phyloP scores from a whole-genome alignment of 805 yeast genomes.

The Grigorovia humatica region DNA sequence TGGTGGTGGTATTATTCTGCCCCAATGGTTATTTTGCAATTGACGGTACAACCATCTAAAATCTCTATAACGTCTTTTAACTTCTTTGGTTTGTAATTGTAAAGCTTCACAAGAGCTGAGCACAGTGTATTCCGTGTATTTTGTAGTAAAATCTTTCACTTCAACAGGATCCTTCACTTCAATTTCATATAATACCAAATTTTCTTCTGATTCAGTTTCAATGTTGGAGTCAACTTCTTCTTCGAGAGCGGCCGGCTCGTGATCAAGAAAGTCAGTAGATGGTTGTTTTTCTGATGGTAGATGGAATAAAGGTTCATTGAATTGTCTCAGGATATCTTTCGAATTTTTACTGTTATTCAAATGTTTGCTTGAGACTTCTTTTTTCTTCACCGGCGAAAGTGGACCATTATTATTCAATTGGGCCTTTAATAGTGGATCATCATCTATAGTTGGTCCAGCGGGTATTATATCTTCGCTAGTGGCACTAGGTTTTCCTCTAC shows the following conservation, averaged over 20 bases:
- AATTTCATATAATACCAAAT: slow-evolving; percentile 37
- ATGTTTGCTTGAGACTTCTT: slow-evolving; percentile 2
- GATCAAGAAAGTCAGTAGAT: not conserved
- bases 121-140: slow-evolving; percentile 82
- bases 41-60: slow-evolving; percentile 92
- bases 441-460: not conserved
- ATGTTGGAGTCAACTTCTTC: slow-evolving; percentile 1
- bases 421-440: slow-evolving; percentile 27
- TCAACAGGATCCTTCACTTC: slow-evolving; percentile 83
- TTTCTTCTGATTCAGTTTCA: not conserved
- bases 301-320: not conserved
- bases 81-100: slow-evolving; percentile 38
- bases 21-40: slow-evolving; percentile 77
- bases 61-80: slow-evolving; percentile 80
- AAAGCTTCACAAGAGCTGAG: slow-evolving; percentile 41
- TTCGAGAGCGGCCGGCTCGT: not conserved
- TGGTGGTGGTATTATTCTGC: slow-evolving; percentile 88
- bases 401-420: slow-evolving; percentile 24
- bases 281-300: not conserved
- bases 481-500: slow-evolving; percentile 14
- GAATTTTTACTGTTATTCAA: not conserved
- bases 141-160: slow-evolving; percentile 81
- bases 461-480: not conserved
- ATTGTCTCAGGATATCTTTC: not conserved
- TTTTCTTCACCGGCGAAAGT: slow-evolving; percentile 14